Conservation (phyloP, 2,329 filamentous ascomycete genomes). For the Trichoderma gracile region DNA sequence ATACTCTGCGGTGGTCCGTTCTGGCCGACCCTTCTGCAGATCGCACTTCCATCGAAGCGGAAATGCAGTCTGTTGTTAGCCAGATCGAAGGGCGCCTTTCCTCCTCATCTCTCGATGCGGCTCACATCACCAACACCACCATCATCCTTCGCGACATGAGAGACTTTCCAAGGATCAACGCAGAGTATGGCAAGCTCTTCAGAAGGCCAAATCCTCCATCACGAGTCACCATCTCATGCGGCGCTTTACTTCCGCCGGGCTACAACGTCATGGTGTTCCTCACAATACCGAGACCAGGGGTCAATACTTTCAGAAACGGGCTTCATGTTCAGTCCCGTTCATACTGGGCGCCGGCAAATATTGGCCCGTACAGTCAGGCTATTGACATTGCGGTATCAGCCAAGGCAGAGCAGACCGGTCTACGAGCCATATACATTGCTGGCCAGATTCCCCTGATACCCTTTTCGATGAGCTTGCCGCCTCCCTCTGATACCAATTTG, state of each 20-base stretch:
- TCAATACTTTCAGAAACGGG: constrained; percentile 50
- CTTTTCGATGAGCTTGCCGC: constrained; percentile 67
- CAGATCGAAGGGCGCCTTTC: constrained; percentile 47
- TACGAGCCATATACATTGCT: constrained; percentile 64
- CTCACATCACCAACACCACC: constrained; percentile 55
- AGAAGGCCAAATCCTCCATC: constrained; percentile 77
- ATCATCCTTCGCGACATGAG: constrained; percentile 78
- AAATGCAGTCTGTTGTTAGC: constrained; percentile 51
- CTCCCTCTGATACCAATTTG: constrained; percentile 44
- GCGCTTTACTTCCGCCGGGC: constrained; percentile 61
- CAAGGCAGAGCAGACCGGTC: constrained; percentile 27
- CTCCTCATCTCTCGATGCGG: constrained; percentile 34
- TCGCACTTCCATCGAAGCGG: constrained; percentile 44
- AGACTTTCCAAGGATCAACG: constrained; percentile 75
- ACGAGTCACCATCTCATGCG: constrained; percentile 79
- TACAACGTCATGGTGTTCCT: constrained; percentile 62
- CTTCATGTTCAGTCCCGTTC: constrained; percentile 91
- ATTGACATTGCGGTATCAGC: constrained; percentile 52
- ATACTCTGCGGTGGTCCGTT: constrained; percentile 44
- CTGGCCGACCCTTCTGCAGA: constrained; percentile 33
- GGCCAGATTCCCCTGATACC: constrained; percentile 91
- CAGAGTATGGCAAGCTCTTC: constrained; percentile 75
- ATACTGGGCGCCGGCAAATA: constrained; percentile 98
- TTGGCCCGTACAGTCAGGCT: constrained; percentile 94
- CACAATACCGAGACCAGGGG: constrained; percentile 40